Percentiles rank a stretch among this genome's conserved stretches.
Evolutionary conservation across 2,329 filamentous ascomycete species (phyloP).

Genomic region (Hymenoscyphus scutula): DNA sequence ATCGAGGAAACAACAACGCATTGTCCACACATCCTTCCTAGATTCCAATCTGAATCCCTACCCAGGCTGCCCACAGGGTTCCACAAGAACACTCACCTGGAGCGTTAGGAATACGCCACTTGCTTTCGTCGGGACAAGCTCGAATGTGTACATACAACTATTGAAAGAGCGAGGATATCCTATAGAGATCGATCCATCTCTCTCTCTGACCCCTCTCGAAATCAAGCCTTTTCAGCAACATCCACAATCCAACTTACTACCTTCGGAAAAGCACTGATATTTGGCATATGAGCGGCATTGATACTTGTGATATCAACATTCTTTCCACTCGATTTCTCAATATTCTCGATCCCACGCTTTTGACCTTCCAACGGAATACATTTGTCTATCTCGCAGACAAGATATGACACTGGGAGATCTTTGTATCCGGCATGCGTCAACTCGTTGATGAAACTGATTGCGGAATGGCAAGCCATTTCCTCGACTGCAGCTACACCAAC

Average conservation of each 20-base stretch:
- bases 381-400: conserved; percentile 40
- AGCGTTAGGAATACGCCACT: too few species aligned
- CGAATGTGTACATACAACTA: too few species aligned
- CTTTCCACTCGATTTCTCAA: conserved; percentile 38
- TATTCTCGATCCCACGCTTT: conserved; percentile 36
- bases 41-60: too few species aligned
- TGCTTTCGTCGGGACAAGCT: too few species aligned
- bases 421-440: conserved; percentile 43
- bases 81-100: too few species aligned
- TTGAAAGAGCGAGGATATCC: too few species aligned
- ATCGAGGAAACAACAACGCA: too few species aligned
- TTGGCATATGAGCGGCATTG: conserved; percentile 39
- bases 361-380: conserved; percentile 37
- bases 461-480: conserved; percentile 36
- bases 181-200: too few species aligned
- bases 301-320: conserved; percentile 41
- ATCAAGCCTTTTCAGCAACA: conserved; percentile 13
- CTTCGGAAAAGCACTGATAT: conserved; percentile 29
- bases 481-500: conserved; percentile 13
- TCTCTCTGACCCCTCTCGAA: too few species aligned
- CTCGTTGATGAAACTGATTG: conserved; percentile 35
- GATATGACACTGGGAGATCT: conserved; percentile 41
- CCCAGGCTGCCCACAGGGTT: too few species aligned
- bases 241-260: conserved; percentile 32
- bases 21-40: too few species aligned